Base-by-base conservation (phyloP, 2,329 filamentous ascomycete species). In the Penicillium polonicum region DNA sequence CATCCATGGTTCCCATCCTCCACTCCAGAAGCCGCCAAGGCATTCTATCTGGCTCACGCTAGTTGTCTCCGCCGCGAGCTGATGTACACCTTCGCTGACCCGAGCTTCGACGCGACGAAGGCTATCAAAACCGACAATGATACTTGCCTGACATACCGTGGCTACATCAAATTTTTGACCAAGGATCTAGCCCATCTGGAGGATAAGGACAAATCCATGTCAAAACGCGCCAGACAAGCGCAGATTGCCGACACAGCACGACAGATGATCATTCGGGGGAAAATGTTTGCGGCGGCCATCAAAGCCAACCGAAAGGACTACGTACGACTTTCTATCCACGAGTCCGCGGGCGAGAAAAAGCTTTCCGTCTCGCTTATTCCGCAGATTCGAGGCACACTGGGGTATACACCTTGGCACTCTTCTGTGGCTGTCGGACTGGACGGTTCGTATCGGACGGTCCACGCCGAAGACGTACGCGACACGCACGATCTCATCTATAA, bases 401-500 rank as follows among this genome's bases (percentile, higher is more conserved):
- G 72, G 0, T 62, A 58, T 23, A 69, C 68, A 0, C 74, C 74
- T 2, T 76, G 74, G 74, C 73, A 76, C 60, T 68, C 68, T 4
- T 68, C 62, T 27, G 65, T 74, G 9, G 72, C 71, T 1, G 71
- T 74, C 17, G 72, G 60, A 4, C 42, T 63, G 6, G 60, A 68
- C 31, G 68, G 69, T 21, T 62, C 63, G 29, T 70, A 64, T 55
- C 62, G 64, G 3, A 67, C 67, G 0, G 64, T 65, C 4, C 67
- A 70, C 36, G 64, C 64, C 1, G 67, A 69, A 19, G 62, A 70
- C 13, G 68, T 70, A 1, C 66, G 67, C 15, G 61, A 64, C 6
- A 78, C 5, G 0, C 75, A 81, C 33, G 81, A 83, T 43, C 68
- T 85, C 0, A 68, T 85, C 0, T 72, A 76, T 46, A 76, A 80